Evolutionary conservation across 768 basidiomycete genomes (phyloP).

Genomic region (Tubosaeta brunneosetosa): DNA sequence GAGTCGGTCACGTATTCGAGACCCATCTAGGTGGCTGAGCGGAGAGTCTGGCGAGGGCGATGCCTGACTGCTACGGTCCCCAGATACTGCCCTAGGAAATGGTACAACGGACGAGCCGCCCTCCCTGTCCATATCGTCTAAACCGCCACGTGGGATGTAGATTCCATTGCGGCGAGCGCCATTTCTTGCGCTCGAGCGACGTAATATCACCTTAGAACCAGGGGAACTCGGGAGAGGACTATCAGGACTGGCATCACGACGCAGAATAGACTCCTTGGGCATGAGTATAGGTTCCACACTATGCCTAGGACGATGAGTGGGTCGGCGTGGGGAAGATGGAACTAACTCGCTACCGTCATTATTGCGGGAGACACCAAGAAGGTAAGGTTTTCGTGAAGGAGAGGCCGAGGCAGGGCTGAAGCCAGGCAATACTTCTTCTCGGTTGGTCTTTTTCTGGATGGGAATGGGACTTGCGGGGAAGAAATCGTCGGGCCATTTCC

Average conservation of each 20-base stretch:
- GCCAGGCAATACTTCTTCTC: conserved; percentile 17
- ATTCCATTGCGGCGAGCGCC: conserved; percentile 44
- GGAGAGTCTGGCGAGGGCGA: conserved; percentile 39
- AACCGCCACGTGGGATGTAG: conserved; percentile 39
- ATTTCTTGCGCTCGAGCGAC: conserved; percentile 55
- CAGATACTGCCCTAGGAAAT: conserved; percentile 60
- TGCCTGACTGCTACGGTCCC: conserved; percentile 36
- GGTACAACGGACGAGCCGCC: conserved; percentile 46
- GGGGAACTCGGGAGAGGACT: conserved; percentile 32
- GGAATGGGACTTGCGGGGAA: conserved; percentile 38
- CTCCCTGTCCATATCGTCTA: conserved; percentile 33
- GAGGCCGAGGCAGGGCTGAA: conserved; percentile 39
- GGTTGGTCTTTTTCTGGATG: conserved; percentile 17
- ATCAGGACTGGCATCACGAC: conserved; percentile 60
- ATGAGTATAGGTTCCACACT: conserved; percentile 53
- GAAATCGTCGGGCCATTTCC: conserved; percentile 83
- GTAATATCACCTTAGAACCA: conserved; percentile 44
- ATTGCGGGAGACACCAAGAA: conserved; percentile 41
- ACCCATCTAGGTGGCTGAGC: conserved; percentile 30
- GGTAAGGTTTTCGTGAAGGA: conserved; percentile 54
- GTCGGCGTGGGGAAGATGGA: conserved; percentile 39
- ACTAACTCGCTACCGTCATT: conserved; percentile 47
- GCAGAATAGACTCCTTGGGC: conserved; percentile 45
- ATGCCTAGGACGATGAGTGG: conserved; percentile 61
- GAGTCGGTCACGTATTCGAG: conserved; percentile 55